Evolutionary conservation across 768 basidiomycete genomes (phyloP).

Genomic region (Xerocomus spinulosus): DNA sequence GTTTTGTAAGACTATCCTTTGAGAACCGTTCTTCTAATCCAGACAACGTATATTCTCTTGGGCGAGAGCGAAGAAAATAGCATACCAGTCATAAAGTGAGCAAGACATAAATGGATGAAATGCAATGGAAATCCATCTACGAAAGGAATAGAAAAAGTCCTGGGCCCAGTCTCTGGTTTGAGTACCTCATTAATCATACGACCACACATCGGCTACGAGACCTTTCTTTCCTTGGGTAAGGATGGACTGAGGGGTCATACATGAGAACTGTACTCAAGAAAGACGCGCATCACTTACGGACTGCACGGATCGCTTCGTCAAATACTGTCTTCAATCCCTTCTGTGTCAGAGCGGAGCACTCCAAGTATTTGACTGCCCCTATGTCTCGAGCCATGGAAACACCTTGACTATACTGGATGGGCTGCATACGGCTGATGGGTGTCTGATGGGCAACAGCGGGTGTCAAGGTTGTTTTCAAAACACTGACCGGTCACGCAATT

Average conservation of each 20-base stretch:
- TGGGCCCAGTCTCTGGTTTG: slow-evolving; percentile 13
- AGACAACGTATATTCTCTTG: slow-evolving; percentile 35
- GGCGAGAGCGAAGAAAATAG: slow-evolving; percentile 31
- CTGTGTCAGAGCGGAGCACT: slow-evolving; percentile 95
- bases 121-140: slow-evolving; percentile 36
- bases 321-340: slow-evolving; percentile 99
- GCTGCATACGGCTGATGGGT: slow-evolving; percentile 76
- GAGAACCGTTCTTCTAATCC: slow-evolving; percentile 11
- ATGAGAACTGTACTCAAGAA: slow-evolving; percentile 7
- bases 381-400: slow-evolving; percentile 91
- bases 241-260: slow-evolving; percentile 55
- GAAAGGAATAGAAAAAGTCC: slow-evolving; percentile 15
- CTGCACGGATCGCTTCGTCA: slow-evolving; percentile 97
- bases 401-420: slow-evolving; percentile 89
- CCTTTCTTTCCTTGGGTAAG: slow-evolving; percentile 57
- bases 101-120: slow-evolving; percentile 68
- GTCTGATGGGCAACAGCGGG: slow-evolving; percentile 5
- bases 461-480: slow-evolving; percentile 5
- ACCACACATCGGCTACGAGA: slow-evolving; percentile 58
- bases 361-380: slow-evolving; percentile 91
- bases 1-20: too few relatives aligned
- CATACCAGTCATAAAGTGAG: slow-evolving; percentile 64
- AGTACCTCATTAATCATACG: slow-evolving; percentile 46
- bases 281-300: slow-evolving; percentile 55
- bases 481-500: slow-evolving; percentile 80